A percentile compares a stretch with the other conserved stretches of the same genome.
Conservation (phyloP, 2,329 filamentous ascomycete genomes). For the Westerdykella aurantiaca region DNA sequence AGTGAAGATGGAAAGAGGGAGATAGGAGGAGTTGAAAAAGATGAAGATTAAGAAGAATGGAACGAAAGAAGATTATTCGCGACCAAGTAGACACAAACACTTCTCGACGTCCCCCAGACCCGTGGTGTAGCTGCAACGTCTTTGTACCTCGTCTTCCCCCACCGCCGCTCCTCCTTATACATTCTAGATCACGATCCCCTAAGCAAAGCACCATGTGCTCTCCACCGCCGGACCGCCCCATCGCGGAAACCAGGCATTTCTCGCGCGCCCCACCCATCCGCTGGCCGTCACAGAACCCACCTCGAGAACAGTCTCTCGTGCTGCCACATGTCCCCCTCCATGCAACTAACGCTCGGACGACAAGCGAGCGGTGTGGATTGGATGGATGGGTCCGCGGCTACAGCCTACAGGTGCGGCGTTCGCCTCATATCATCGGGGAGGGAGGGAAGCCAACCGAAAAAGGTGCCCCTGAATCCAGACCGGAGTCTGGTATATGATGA, state of each 20-base stretch:
- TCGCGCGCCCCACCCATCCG: conserved; percentile 32
- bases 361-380: conserved; percentile 30
- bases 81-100: conserved; percentile 11
- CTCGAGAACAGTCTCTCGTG: conserved; percentile 29
- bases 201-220: too few relatives aligned
- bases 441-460: too few relatives aligned
- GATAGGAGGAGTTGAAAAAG: not conserved
- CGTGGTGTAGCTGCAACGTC: too few relatives aligned
- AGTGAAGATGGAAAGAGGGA: not conserved
- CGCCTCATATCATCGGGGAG: too few relatives aligned
- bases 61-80: conserved; percentile 1
- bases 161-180: too few relatives aligned
- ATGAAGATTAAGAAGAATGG: conserved; percentile 12
- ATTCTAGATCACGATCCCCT: too few relatives aligned
- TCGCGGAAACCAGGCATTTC: conserved; percentile 25
- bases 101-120: not conserved
- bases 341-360: conserved; percentile 33
- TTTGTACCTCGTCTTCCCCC: too few relatives aligned
- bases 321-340: conserved; percentile 37
- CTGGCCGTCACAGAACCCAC: conserved; percentile 32
- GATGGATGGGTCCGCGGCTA: conserved; percentile 5
- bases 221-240: conserved; percentile 11
- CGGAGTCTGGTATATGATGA: too few relatives aligned
- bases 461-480: too few relatives aligned
- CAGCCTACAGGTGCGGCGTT: too few relatives aligned